These are phyloP conservation scores for Acanthamoeba quina DNA, from an alignment of 208 protist genomes.

Conservation along the genomic window DNA sequence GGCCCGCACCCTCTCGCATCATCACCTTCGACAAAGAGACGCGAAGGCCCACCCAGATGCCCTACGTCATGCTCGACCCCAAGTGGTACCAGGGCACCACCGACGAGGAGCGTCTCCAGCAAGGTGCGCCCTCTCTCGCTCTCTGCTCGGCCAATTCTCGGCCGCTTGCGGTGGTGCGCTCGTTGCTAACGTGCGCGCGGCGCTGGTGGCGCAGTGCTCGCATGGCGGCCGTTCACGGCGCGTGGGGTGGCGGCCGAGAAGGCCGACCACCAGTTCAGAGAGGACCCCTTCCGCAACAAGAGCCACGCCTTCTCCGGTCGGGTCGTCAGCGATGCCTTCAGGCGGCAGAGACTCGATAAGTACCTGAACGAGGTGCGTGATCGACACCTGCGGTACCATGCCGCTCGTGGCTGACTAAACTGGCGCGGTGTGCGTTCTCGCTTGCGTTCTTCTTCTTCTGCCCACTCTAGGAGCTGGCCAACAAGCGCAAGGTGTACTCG, in stretches of 20 bases:
- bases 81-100: slow-evolving; percentile 32
- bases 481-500: slow-evolving; percentile 21
- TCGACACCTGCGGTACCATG: neutral
- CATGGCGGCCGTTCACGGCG: slow-evolving; percentile 16
- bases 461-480: neutral
- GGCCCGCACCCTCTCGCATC: neutral
- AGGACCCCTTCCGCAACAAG: slow-evolving; percentile 26
- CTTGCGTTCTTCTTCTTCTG: neutral
- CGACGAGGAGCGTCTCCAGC: slow-evolving; percentile 30
- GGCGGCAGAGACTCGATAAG: slow-evolving; percentile 36
- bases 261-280: slow-evolving; percentile 28
- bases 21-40: slow-evolving; percentile 11
- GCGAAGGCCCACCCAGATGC: neutral
- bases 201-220: neutral
- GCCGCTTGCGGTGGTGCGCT: too few species aligned
- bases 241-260: neutral
- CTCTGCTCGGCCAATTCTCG: neutral
- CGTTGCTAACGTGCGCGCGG: neutral
- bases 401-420: too few species aligned
- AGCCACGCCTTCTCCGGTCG: neutral
- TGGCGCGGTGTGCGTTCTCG: too few species aligned
- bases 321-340: neutral
- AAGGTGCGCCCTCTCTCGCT: neutral
- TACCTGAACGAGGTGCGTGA: slow-evolving; percentile 19
- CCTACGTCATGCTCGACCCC: slow-evolving; percentile 63